Base-by-base conservation (phyloP, 768 basidiomycete species). In the Tephrocybe sp. region DNA sequence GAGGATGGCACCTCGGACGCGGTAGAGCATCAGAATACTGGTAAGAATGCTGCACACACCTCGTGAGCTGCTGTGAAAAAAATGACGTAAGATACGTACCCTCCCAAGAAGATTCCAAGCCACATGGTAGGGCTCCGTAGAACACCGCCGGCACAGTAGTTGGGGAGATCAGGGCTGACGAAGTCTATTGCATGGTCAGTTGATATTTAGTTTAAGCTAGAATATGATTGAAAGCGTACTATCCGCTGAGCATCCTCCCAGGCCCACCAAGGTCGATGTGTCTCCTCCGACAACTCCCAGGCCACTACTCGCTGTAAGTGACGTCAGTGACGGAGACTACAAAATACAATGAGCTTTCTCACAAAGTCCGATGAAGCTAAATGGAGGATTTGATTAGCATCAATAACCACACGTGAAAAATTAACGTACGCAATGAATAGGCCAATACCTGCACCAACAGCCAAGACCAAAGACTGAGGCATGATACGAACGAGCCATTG, bases 401-500 rank as follows among this genome's bases (percentile, higher is more conserved):
- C 15, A 30, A 30, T 36, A 12, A 30, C 28, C 28, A 30, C 7
- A 30, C 9, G 34, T 48, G 37, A 14, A 52, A 52, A 46, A 37
- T 23, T 4, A 14, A 79, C 83, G 62, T 60, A 89, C 77, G 90
- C 90, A 57, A 94, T 90, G 68, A 90, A 94, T 15, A 94, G 67
- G 53, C 92, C 92, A 60, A 94, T 93, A 51, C 91, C 92, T 32
- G 88, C 83, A 37, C 91, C 92, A 10, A 92, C 88, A 1, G 91
- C 86, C 49, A 92, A 77, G 3, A 92, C 84, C 23, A 94, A 78
- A 3, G 91, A 93, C 56, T 89, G 87, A 1, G 92, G 92, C 83
- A 94, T 93, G 50, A 91, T 80, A 14, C 92, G 82, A 12, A 86
- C 89, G 4, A 94, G 77, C 92, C 90, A 94, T 71, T 93, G 90